Percentiles rank a stretch among this genome's conserved stretches.
These are phyloP conservation scores for Geoglossum cookeanum DNA, from an alignment of 2,329 filamentous ascomycete species.

Conservation along the genomic window DNA sequence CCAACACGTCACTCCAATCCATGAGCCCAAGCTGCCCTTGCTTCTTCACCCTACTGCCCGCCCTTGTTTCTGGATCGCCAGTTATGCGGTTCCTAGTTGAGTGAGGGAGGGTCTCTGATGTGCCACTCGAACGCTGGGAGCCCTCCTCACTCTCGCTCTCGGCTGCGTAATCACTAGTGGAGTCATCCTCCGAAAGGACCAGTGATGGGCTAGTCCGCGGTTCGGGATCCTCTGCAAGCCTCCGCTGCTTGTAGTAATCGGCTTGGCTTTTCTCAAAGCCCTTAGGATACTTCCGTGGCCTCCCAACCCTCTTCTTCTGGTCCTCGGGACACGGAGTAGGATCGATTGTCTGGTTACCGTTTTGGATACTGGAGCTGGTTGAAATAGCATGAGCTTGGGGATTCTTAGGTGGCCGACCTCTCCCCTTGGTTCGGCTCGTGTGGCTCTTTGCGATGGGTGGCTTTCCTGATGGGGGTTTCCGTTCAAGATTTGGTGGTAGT, in stretches of 20 bases:
- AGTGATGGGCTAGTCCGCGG: neutral
- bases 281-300: slow-evolving; percentile 22
- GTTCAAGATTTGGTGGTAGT: neutral
- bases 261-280: slow-evolving; percentile 4
- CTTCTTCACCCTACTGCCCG: neutral
- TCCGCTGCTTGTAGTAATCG: slow-evolving; percentile 7
- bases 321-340: neutral
- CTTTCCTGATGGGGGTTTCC: too few relatives aligned
- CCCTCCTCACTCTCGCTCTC: neutral
- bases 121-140: neutral
- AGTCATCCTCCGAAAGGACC: neutral
- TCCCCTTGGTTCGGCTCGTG: neutral
- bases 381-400: neutral
- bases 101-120: neutral
- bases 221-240: neutral
- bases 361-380: neutral
- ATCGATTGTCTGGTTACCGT: neutral
- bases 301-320: neutral
- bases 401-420: neutral
- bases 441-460: neutral
- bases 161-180: neutral
- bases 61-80: neutral
- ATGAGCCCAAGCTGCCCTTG: slow-evolving; percentile 27
- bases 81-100: neutral
- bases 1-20: slow-evolving; percentile 76